Base-by-base conservation (phyloP, 495 filamentous ascomycete genomes). In the Staphylotrichum longicolle region DNA sequence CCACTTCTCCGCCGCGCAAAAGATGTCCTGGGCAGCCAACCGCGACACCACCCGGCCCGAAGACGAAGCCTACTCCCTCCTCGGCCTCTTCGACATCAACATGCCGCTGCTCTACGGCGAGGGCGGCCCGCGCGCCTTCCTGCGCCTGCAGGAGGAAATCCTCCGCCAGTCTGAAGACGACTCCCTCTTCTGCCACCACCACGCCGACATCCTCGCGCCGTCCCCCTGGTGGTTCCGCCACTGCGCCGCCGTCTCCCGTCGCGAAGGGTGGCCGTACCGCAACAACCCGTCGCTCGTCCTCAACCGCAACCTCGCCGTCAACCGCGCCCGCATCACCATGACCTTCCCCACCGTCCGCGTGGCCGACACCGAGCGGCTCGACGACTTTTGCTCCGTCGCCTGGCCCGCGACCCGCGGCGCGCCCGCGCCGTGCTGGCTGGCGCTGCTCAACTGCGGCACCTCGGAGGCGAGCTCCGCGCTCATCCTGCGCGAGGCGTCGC, bases 11-110 rank as follows among this genome's bases (percentile, higher is more conserved):
- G 58, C 53, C 4, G 65, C 61, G 12, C 49, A 61, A 34, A 57
- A 50, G 14, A 68, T 68, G 63, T 61, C 60, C 2, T 68, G 64
- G 66, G 66, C 60, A 4, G 45, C 66, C 3, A 41, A 54, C 34
- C 52, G 66, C 30, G 15, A 58, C 20, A 63, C 63, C 0, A 68
- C 51, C 5, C 57, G 66, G 4, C 32, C 52, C n/a, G 66, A 66
- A 15, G 60, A 66, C 12, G 27, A 48, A 6, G 64, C 61, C 0
- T 68, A 68, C 33, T 68, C 56, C 14, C 39, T 68, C 20, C 52
- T 68, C 5, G 66, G 66, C 3, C 41, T 66, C 9, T 63, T 68
- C 12, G 63, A 59, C 41, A 55, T 62, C 34, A 58, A 58, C 20
- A 62, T 67, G 50, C 64, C 64, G 27, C 5, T 63, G 27, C 53